These are phyloP conservation scores for Plasmodium vivax DNA, from an alignment of 169 alveolate species.

Conservation along the genomic window DNA sequence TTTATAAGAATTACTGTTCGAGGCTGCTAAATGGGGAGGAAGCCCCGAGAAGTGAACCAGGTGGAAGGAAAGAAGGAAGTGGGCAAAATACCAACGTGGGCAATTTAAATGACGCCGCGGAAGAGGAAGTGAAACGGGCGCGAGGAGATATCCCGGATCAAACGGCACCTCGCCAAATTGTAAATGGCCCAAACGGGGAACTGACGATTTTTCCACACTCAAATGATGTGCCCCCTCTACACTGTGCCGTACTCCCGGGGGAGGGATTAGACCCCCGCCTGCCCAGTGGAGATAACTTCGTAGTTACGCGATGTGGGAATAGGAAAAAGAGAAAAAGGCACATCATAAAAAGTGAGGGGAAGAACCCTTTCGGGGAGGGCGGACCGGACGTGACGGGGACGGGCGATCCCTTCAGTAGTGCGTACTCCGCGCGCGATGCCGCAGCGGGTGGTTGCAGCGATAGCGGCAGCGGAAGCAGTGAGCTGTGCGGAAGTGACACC, in stretches of 20 bases:
- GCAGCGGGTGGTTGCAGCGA: background rate
- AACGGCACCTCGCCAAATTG: background rate
- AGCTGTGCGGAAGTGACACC: background rate
- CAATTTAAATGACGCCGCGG: background rate
- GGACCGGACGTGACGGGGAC: background rate
- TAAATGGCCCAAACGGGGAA: background rate
- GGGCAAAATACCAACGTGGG: background rate
- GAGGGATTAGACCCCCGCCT: background rate
- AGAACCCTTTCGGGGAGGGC: background rate
- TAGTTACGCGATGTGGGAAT: background rate
- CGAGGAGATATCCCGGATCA: background rate
- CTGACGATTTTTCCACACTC: background rate
- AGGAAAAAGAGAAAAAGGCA: conserved; percentile 3
- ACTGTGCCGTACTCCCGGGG: background rate
- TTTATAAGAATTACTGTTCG: background rate
- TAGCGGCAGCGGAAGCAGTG: background rate
- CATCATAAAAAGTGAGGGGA: background rate
- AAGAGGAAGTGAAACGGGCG: background rate
- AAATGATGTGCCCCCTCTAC: background rate
- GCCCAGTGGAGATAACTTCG: background rate
- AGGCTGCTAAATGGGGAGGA: conserved; percentile 1
- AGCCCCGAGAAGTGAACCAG: background rate
- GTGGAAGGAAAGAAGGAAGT: background rate
- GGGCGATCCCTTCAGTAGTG: background rate
- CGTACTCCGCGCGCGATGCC: background rate